Conservation (phyloP, 129 eudicot genomes). For the Helianthus annuus region DNA sequence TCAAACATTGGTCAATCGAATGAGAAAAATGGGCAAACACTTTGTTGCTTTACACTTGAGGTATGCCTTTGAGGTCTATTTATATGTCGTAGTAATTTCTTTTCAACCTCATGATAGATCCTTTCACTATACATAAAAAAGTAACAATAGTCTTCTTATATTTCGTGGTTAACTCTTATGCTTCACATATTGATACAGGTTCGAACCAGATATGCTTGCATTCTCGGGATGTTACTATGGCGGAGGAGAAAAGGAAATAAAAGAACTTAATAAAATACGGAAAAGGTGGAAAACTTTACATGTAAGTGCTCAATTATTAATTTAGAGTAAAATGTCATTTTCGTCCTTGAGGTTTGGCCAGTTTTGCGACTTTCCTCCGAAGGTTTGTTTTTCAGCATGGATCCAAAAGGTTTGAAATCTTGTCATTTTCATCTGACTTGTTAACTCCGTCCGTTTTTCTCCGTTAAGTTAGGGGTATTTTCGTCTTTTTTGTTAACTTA, state of each 20-base stretch:
- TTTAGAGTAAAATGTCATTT: too few relatives aligned
- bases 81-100: not conserved
- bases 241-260: constrained; percentile 85
- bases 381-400: too few relatives aligned
- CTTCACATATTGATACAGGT: constrained; percentile 38
- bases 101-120: not conserved
- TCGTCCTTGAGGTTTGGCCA: too few relatives aligned
- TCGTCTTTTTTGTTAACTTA: too few relatives aligned
- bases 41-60: constrained; percentile 79
- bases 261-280: constrained; percentile 65
- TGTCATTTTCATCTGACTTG: too few relatives aligned
- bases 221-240: constrained; percentile 95
- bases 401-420: too few relatives aligned
- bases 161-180: not conserved
- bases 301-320: constrained; percentile 38
- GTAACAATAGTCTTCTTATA: not conserved
- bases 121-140: not conserved
- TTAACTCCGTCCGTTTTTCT: too few relatives aligned
- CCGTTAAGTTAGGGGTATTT: too few relatives aligned
- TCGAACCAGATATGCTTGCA: constrained; percentile 97
- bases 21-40: constrained; percentile 68
- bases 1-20: constrained; percentile 59
- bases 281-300: constrained; percentile 91
- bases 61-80: constrained; percentile 32
- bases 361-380: too few relatives aligned